Percentiles rank a stretch among this genome's conserved stretches.
phyloP scores from a whole-genome alignment of 768 basidiomycete species.

The Lentinus brumalis region DNA sequence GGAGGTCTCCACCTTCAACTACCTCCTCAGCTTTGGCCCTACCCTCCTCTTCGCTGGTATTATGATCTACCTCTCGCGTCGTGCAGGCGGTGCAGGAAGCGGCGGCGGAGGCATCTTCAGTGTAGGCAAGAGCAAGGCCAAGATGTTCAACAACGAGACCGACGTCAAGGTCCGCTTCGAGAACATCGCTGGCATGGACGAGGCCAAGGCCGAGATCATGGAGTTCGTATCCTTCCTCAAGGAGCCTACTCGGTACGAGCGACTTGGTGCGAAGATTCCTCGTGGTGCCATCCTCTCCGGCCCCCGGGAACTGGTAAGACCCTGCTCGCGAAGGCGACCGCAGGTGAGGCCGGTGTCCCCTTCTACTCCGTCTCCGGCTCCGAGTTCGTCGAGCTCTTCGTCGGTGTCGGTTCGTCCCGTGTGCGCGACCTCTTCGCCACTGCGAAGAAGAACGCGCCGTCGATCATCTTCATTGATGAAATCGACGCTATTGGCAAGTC shows the following conservation, averaged over 20 bases:
- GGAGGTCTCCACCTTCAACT: slow-evolving; percentile 82
- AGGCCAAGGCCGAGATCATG: slow-evolving; percentile 99
- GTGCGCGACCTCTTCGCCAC: slow-evolving; percentile 97
- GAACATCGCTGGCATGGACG: slow-evolving; percentile 99
- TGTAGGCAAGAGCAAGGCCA: slow-evolving; percentile 94
- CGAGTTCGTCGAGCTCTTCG: slow-evolving; percentile 99
- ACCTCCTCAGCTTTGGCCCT: slow-evolving; percentile 90
- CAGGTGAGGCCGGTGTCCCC: slow-evolving; percentile 95
- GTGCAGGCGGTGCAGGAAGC: slow-evolving; percentile 60
- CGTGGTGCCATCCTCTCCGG: slow-evolving; percentile 94
- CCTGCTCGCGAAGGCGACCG: slow-evolving; percentile 95
- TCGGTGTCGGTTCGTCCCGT: slow-evolving; percentile 96
- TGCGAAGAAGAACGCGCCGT: slow-evolving; percentile 96
- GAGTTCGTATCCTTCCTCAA: slow-evolving; percentile 99
- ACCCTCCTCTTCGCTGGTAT: slow-evolving; percentile 90
- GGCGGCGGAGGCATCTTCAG: slow-evolving; percentile 91
- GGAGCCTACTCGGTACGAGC: slow-evolving; percentile 92
- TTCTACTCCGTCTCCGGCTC: slow-evolving; percentile 99
- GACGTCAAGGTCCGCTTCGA: slow-evolving; percentile 92
- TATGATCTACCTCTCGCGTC: slow-evolving; percentile 82
- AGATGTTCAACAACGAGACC: slow-evolving; percentile 95
- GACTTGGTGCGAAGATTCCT: slow-evolving; percentile 96
- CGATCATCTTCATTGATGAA: slow-evolving; percentile 99
- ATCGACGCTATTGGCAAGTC: slow-evolving; percentile 99
- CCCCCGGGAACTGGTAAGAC: slow-evolving; percentile 98